phyloP scores from a whole-genome alignment of 805 yeast species.

The Metschnikowia kunwiensis region DNA sequence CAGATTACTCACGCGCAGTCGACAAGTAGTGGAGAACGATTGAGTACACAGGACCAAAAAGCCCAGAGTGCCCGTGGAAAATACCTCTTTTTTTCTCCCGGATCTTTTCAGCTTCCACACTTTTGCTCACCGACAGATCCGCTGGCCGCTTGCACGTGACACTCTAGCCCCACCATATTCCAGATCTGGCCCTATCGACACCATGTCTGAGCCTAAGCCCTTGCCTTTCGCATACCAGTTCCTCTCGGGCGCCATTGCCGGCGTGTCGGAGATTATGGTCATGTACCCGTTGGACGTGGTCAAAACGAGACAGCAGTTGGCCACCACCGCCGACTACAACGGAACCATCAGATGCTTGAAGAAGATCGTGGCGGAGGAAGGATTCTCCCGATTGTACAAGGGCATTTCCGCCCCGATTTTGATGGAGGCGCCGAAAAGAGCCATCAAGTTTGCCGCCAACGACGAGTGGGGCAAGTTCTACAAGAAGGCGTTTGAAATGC shows the following conservation, averaged over 20 bases:
- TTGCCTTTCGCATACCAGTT: conserved; percentile 92
- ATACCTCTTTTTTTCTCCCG: background rate
- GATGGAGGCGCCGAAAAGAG: conserved; percentile 99
- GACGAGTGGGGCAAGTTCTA: conserved; percentile 93
- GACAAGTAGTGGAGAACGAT: conserved; percentile 3
- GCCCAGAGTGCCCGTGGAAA: background rate
- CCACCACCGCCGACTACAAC: conserved; percentile 58
- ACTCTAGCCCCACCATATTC: background rate
- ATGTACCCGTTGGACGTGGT: conserved; percentile 98
- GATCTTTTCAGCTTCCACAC: background rate
- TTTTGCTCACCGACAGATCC: background rate
- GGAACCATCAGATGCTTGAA: conserved; percentile 83
- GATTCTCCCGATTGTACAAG: conserved; percentile 76
- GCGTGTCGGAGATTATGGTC: conserved; percentile 90
- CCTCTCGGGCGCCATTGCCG: conserved; percentile 87
- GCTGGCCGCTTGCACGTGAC: background rate
- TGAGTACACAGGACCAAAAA: background rate
- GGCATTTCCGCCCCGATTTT: conserved; percentile 95
- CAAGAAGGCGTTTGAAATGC: conserved; percentile 64
- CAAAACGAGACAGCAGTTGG: conserved; percentile 90
- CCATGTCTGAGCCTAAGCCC: conserved; percentile 29
- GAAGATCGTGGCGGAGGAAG: conserved; percentile 85
- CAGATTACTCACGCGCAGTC: conserved; percentile 9
- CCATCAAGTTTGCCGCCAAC: conserved; percentile 96
- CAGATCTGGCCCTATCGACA: no score